Conservation (phyloP, 768 basidiomycete species). For the Lentinus brumalis region DNA sequence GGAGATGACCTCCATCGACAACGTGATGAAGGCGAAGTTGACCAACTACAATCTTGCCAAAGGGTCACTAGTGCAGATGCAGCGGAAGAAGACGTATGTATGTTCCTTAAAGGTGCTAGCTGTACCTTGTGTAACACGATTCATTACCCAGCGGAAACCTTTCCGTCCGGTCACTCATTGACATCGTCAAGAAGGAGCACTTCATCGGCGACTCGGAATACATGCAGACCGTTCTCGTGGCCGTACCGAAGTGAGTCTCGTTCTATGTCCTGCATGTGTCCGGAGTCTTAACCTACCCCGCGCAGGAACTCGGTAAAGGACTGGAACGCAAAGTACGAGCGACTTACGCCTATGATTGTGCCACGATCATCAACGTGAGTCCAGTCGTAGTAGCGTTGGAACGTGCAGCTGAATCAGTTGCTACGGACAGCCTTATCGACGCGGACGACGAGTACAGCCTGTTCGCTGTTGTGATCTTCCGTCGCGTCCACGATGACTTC, state of each 20-base stretch:
- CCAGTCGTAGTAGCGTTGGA: constrained; percentile 2
- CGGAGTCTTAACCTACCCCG: constrained; percentile 6
- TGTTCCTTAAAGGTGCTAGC: constrained; percentile 7
- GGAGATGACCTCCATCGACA: constrained; percentile 96
- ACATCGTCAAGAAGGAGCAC: constrained; percentile 80
- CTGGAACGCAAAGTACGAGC: constrained; percentile 89
- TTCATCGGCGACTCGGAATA: constrained; percentile 91
- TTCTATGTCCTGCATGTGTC: not conserved
- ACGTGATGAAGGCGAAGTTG: constrained; percentile 88
- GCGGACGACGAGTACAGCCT: constrained; percentile 90
- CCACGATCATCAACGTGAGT: constrained; percentile 87
- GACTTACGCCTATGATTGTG: constrained; percentile 85
- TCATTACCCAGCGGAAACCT: constrained; percentile 76
- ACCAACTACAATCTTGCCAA: constrained; percentile 94
- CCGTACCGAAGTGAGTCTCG: constrained; percentile 82
- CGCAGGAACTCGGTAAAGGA: constrained; percentile 80
- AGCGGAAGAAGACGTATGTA: constrained; percentile 90
- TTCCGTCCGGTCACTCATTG: constrained; percentile 84
- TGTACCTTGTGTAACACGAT: not conserved
- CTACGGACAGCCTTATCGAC: constrained; percentile 59
- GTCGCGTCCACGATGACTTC: constrained; percentile 89
- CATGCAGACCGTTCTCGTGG: constrained; percentile 88
- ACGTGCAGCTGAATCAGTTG: not conserved
- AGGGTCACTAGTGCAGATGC: constrained; percentile 87
- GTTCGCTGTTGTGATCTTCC: constrained; percentile 86